Base-by-base conservation (phyloP, 1,284 basidiomycete genomes). In the Fomitopsis palustris region DNA sequence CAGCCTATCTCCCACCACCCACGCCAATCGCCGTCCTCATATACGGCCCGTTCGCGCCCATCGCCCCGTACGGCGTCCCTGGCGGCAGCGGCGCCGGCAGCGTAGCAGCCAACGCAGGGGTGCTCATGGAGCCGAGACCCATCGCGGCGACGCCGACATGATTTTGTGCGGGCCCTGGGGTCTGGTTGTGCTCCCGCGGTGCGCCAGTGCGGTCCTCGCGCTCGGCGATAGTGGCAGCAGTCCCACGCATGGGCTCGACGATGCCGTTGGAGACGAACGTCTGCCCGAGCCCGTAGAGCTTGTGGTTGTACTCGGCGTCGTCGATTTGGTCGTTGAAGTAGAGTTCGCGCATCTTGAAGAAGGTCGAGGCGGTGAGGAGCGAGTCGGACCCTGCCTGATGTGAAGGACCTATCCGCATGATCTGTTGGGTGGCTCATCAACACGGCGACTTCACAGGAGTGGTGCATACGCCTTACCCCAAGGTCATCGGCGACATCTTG, bases 331-430 rank as follows among this genome's bases (percentile, higher is more conserved):
- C 91, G 62, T 90, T 85, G 77, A 98, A 98, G 78, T 95, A 98
- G 43, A 90, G 77, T 66, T 93, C 87, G 35, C 93, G 87, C 84
- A 98, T 93, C 74, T 95, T 93, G 89, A 98, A 98, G 77, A 98
- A 98, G 0, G 93, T 94, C 6, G 88, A 87, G 1, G 95, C 89
- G 14, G 96, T 98, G 55, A 99, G 83, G 37, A 98, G 86, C 21
- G 92, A 94, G 73, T 99, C 97, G 29, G 93, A 96, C 19, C 97
- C 96, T 14, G 96, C 95, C 78, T 98, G 96, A 73, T 98, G 96
- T 60, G 95, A 93, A 19, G 89, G 86, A 3, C 95, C 96, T 72
- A 97, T 93, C 57, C 96, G 86, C 75, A 88, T 82, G 31, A 96
- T 90, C 92, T 94, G 69, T 1, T 54, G 37, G 53, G 55, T 14